Evolutionary conservation across 2,329 filamentous ascomycete genomes (phyloP).

Genomic region (Apiospora kogelbergensis): DNA sequence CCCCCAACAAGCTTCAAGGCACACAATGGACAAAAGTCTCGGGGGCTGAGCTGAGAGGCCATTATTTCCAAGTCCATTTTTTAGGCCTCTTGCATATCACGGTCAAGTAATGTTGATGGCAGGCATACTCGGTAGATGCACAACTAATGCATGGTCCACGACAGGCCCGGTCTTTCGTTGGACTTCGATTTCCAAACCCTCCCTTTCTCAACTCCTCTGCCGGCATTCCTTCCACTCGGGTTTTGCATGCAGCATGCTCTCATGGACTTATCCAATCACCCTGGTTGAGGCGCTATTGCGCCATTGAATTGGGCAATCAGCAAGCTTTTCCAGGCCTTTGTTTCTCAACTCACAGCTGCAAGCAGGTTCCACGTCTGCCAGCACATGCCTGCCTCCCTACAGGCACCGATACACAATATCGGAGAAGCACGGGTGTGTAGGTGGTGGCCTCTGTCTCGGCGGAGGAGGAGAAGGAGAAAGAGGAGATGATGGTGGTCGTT

Average conservation of each 20-base stretch:
- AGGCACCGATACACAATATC: background rate
- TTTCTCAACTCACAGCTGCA: background rate
- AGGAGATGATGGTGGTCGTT: background rate
- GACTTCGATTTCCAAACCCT: background rate
- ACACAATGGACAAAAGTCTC: background rate
- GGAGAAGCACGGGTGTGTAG: background rate
- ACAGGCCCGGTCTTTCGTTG: background rate
- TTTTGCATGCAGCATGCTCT: background rate
- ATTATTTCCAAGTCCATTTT: background rate
- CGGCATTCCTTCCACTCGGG: background rate
- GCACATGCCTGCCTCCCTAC: background rate
- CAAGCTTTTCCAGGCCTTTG: background rate
- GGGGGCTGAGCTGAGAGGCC: background rate
- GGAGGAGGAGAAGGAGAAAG: too few relatives aligned
- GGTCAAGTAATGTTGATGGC: background rate
- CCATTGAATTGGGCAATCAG: background rate
- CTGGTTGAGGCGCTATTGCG: too few relatives aligned
- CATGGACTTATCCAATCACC: too few relatives aligned
- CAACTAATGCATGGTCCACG: background rate
- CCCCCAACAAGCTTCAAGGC: background rate
- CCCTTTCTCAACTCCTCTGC: background rate
- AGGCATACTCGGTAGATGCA: background rate
- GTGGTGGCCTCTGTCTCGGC: background rate
- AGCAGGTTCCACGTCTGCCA: background rate
- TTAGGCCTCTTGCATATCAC: background rate